phyloP scores from a whole-genome alignment of 2,329 filamentous ascomycete species.

The Hypoxylon sp. region DNA sequence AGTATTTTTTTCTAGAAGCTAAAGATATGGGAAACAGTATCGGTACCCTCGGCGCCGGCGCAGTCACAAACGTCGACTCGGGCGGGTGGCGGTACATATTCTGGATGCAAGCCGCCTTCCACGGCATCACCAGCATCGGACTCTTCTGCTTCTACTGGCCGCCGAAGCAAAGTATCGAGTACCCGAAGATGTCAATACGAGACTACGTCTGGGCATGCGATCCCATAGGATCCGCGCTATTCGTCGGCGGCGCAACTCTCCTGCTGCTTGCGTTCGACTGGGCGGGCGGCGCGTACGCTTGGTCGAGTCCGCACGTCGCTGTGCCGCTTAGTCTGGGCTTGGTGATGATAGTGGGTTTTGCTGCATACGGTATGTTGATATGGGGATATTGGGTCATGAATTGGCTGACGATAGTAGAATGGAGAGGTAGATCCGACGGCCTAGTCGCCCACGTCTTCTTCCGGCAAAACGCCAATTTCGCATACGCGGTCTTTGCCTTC shows the following conservation, averaged over 20 bases:
- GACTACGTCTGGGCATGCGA: slow-evolving; percentile 61
- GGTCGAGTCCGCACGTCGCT: slow-evolving; percentile 56
- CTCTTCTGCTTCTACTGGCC: slow-evolving; percentile 62
- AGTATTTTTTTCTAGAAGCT: not conserved
- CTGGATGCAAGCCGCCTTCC: slow-evolving; percentile 69
- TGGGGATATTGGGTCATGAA: not conserved
- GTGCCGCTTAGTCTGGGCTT: slow-evolving; percentile 58
- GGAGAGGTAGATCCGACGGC: slow-evolving; percentile 65
- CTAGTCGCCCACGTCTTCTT: slow-evolving; percentile 69
- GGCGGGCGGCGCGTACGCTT: slow-evolving; percentile 57
- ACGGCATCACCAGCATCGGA: slow-evolving; percentile 60
- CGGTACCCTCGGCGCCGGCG: slow-evolving; percentile 63
- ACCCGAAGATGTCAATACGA: slow-evolving; percentile 53
- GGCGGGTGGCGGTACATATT: slow-evolving; percentile 68
- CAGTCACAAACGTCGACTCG: slow-evolving; percentile 60
- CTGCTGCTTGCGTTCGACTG: slow-evolving; percentile 60
- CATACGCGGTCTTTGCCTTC: slow-evolving; percentile 66
- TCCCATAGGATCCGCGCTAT: slow-evolving; percentile 60
- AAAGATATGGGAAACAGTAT: slow-evolving; percentile 50
- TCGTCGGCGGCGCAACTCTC: slow-evolving; percentile 57
- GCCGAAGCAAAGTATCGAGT: slow-evolving; percentile 53
- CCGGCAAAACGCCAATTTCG: slow-evolving; percentile 64
- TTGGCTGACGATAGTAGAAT: slow-evolving; percentile 55
- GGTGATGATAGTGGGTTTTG: slow-evolving; percentile 55
- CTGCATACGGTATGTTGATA: slow-evolving; percentile 53